A percentile compares a stretch with the other conserved stretches of the same genome.
phyloP scores from a whole-genome alignment of 768 basidiomycete genomes.

The Trametes sanguinea region DNA sequence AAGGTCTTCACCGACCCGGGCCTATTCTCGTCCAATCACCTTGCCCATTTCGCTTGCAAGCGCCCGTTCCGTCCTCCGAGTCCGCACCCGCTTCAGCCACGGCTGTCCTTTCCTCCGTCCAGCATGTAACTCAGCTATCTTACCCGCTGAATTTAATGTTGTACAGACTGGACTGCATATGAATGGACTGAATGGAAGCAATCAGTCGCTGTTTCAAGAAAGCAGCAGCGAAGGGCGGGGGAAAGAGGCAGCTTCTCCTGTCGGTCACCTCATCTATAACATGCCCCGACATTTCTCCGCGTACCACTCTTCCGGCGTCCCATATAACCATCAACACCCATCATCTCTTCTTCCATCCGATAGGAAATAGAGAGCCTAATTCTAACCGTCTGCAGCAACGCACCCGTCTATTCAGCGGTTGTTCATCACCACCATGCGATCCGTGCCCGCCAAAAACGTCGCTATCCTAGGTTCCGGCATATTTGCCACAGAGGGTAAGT shows the following conservation, averaged over 20 bases:
- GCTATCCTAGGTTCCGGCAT: constrained; percentile 84
- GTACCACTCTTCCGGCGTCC: constrained; percentile 9
- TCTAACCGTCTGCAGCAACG: neutral
- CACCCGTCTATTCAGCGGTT: constrained; percentile 10
- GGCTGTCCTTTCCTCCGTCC: too few relatives aligned
- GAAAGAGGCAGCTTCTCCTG: constrained; percentile 1
- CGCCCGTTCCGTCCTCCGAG: neutral
- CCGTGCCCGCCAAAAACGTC: constrained; percentile 52
- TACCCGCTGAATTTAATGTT: too few relatives aligned
- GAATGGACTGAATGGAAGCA: neutral
- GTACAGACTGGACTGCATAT: too few relatives aligned
- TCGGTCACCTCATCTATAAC: constrained; percentile 8
- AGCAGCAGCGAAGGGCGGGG: neutral
- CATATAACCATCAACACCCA: constrained; percentile 9
- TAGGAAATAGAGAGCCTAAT: constrained; percentile 8
- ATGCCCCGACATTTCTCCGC: constrained; percentile 13
- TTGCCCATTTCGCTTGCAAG: neutral
- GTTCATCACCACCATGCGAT: constrained; percentile 3
- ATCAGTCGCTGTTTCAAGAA: neutral
- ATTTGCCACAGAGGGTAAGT: constrained; percentile 72
- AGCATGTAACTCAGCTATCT: too few relatives aligned
- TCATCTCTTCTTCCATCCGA: constrained; percentile 9
- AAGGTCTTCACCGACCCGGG: neutral
- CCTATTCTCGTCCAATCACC: neutral
- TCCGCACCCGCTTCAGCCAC: too few relatives aligned